Base-by-base conservation (phyloP, 805 yeast species). In the Saturnispora kantuleensis region DNA sequence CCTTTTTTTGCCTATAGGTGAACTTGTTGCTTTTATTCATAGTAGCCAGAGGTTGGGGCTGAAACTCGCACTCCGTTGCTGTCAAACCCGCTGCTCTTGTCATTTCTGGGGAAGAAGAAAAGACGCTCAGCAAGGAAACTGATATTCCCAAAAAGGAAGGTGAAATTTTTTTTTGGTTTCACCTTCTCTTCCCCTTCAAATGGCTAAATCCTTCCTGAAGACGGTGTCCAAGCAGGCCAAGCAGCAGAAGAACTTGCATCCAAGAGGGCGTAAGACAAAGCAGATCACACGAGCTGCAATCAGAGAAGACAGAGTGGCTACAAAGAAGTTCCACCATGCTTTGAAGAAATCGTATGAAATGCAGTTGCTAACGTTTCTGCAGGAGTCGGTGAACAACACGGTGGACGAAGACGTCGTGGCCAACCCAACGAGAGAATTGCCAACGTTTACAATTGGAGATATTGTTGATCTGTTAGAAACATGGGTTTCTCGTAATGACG, bases 211-310 rank as follows among this genome's bases (percentile, higher is more conserved):
- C 49, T 67, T 85, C 42, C 61, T 69, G 17, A 84, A 84, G 55
- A 51, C 81, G 81, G 63, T 69, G 72, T 52, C 64, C 79, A 45
- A 66, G 74, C 46, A 72, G 72, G 54, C 41, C 2, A 67, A 76
- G 48, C 76, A 73, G 35, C 76, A 74, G 37, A 21, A 21, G 26
- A 68, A 74, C 33, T 66, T 84, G 52, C 97, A 90, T 59, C 93
- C 95, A 17, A 82, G 81, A 56, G 96, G 97, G 9, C 74, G 96
- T 44, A 90, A 88, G 62, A 83, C 87, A 62, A 82, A 82, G 62
- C 86, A 83, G 59, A 66, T 90, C 42, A 81, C 81, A 45, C 70
- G 93, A 50, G 97, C 97, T n/a, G 77, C 95, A 2, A 65, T 87
- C 38, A 75, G 98, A 62, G 94, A 89, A 50, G 71, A 70, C 41